Evolutionary conservation across 208 protist genomes (phyloP).

Genomic region (Leishmania tarentolae): DNA sequence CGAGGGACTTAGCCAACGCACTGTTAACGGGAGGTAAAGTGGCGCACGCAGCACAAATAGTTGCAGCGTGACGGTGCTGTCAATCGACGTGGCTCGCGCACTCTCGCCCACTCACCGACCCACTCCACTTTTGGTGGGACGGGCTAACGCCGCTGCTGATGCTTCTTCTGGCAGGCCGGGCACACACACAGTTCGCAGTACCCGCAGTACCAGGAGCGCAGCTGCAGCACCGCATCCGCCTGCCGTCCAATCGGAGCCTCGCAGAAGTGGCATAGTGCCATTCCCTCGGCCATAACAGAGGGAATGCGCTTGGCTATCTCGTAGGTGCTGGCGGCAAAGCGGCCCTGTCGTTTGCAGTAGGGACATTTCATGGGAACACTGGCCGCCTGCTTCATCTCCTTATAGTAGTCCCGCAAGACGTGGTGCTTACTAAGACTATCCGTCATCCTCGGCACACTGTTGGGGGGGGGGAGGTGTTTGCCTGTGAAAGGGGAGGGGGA

Average conservation of each 20-base stretch:
- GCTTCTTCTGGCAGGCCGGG: constrained; percentile 27
- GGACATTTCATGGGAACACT: constrained; percentile 53
- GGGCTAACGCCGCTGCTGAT: too few species aligned
- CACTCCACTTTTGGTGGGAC: background rate
- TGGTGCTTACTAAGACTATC: constrained; percentile 26
- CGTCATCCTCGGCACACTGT: background rate
- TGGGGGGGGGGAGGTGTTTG: background rate
- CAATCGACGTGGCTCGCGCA: background rate
- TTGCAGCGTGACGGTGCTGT: too few species aligned
- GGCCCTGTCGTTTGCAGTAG: constrained; percentile 47
- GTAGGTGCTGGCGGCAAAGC: constrained; percentile 52
- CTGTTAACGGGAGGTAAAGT: background rate
- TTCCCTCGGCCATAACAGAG: constrained; percentile 29
- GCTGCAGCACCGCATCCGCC: constrained; percentile 12
- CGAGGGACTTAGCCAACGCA: background rate
- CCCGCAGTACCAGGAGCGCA: constrained; percentile 59
- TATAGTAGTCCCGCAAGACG: constrained; percentile 63
- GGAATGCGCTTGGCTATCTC: constrained; percentile 68
- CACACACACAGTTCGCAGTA: constrained; percentile 67
- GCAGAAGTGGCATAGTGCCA: constrained; percentile 40
- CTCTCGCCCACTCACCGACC: background rate
- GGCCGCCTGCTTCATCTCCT: constrained; percentile 32
- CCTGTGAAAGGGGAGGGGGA: background rate
- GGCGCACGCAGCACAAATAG: background rate
- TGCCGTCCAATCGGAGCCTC: constrained; percentile 15